phyloP scores from a whole-genome alignment of 192 early-diverging fungal species.

The Polychytrium aggregatum region DNA sequence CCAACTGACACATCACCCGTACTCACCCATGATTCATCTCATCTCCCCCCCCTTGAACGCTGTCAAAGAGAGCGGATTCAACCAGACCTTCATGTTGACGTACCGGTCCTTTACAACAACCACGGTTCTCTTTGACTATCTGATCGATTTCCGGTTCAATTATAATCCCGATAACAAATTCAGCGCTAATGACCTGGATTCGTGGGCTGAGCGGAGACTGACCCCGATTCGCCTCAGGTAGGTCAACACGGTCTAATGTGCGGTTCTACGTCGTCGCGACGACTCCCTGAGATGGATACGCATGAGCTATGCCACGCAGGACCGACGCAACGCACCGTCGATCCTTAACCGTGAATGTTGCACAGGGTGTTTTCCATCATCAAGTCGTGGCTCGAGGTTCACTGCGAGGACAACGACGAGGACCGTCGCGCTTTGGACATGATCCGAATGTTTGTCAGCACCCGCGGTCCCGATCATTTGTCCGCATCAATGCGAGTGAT shows the following conservation, averaged over 20 bases:
- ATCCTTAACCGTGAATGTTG: background rate
- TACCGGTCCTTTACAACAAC: slow-evolving; percentile 87
- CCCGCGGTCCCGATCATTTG: slow-evolving; percentile 73
- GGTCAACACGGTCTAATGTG: too few relatives aligned
- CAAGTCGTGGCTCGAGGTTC: slow-evolving; percentile 92
- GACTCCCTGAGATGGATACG: too few relatives aligned
- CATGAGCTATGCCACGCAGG: too few relatives aligned
- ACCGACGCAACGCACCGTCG: too few relatives aligned
- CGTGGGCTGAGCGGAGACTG: slow-evolving; percentile 79
- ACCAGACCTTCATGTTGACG: slow-evolving; percentile 80
- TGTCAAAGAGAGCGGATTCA: slow-evolving; percentile 62
- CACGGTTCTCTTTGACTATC: slow-evolving; percentile 57
- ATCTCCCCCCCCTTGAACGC: slow-evolving; percentile 6
- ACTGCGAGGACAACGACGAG: slow-evolving; percentile 65
- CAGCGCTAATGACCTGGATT: slow-evolving; percentile 44
- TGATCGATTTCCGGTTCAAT: slow-evolving; percentile 69
- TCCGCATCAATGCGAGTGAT: too few relatives aligned
- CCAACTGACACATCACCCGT: too few relatives aligned
- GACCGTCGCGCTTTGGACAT: slow-evolving; percentile 51
- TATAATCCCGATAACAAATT: slow-evolving; percentile 62
- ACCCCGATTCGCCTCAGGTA: slow-evolving; percentile 75
- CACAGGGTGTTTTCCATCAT: slow-evolving; percentile 79
- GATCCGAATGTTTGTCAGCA: slow-evolving; percentile 63
- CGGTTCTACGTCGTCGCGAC: too few relatives aligned
- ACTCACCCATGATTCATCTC: too few relatives aligned